Evolutionary conservation across 148 eudicot species (phyloP).

Genomic region (Fagopyrum tataricum): DNA sequence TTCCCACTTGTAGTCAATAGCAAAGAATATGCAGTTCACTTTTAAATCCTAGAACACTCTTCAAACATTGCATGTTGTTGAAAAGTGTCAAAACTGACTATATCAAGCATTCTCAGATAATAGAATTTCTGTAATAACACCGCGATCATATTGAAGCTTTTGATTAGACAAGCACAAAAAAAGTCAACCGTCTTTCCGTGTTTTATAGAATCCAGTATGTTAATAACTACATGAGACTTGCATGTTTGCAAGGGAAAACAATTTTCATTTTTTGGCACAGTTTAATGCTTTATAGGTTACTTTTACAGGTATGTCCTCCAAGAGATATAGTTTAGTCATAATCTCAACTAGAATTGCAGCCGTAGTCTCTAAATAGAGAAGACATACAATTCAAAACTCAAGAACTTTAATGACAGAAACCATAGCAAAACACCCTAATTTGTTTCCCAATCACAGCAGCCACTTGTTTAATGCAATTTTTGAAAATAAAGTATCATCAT

Average conservation of each 20-base stretch:
- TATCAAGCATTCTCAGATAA: background rate
- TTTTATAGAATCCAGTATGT: background rate
- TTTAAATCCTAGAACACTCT: background rate
- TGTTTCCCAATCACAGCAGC: background rate
- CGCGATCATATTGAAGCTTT: background rate
- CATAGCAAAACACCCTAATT: background rate
- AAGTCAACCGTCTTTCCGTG: background rate
- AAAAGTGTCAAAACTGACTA: background rate
- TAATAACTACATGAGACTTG: background rate
- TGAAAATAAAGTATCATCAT: background rate
- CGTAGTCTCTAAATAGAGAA: background rate
- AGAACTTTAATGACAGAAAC: background rate
- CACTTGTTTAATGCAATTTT: background rate
- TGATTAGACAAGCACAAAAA: background rate
- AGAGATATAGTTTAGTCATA: background rate
- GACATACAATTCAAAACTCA: background rate
- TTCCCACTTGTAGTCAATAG: background rate
- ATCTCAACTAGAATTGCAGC: background rate
- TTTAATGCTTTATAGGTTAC: background rate
- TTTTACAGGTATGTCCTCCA: background rate
- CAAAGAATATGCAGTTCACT: background rate
- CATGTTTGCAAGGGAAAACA: background rate
- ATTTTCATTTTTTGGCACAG: background rate
- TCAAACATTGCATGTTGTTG: background rate
- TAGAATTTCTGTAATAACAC: background rate